phyloP scores from a whole-genome alignment of 1,284 basidiomycete species.

The Takashimella koratensis region DNA sequence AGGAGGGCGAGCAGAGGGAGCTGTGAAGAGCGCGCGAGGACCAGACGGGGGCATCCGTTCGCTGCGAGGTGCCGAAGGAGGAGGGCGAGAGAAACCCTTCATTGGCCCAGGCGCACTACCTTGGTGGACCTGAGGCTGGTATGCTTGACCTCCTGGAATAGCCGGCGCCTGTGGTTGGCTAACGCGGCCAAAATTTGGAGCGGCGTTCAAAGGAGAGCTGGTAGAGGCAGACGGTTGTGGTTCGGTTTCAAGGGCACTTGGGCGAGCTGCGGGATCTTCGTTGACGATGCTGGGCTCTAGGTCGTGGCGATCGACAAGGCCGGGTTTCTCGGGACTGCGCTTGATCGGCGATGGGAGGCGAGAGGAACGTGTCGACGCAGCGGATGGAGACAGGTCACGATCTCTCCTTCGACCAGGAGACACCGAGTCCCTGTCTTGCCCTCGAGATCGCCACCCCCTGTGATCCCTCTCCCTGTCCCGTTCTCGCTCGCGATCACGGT shows the following conservation, averaged over 20 bases:
- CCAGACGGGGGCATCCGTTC: constrained; percentile 23
- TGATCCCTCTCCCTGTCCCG: constrained; percentile 13
- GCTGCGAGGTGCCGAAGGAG: constrained; percentile 26
- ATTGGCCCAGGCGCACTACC: no score
- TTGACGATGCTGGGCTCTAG: no score
- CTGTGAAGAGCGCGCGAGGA: constrained; percentile 8
- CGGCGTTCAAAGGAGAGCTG: not conserved
- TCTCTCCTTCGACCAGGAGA: not conserved
- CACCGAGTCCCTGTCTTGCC: no score
- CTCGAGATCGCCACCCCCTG: not conserved
- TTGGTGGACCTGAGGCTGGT: no score
- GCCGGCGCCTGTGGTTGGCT: no score
- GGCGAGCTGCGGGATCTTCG: no score
- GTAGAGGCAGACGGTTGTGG: not conserved
- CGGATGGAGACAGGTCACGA: not conserved
- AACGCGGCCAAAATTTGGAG: no score
- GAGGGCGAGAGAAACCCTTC: constrained; percentile 9
- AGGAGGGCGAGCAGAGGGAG: constrained; percentile 4
- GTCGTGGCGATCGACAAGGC: not conserved
- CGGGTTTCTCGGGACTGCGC: not conserved
- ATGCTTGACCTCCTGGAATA: no score
- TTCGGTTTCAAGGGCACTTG: no score
- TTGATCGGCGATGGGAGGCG: not conserved
- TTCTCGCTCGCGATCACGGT: constrained; percentile 17
- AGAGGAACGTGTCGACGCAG: not conserved